Evolutionary conservation across 805 yeast genomes (phyloP).

Genomic region (Ogataea pini): DNA sequence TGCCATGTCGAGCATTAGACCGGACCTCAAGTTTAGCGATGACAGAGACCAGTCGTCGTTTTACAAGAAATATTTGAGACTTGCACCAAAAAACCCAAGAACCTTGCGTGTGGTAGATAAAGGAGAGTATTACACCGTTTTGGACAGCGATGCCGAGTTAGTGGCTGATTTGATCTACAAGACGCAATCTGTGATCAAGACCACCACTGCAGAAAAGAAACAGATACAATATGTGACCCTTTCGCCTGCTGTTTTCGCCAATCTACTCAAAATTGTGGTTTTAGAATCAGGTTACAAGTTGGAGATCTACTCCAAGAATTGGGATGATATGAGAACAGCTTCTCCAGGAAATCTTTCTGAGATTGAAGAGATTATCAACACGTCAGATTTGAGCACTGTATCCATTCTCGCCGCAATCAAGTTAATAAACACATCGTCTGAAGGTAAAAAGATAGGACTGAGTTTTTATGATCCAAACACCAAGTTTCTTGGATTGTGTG

Average conservation of each 20-base stretch:
- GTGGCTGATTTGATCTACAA: conserved; percentile 85
- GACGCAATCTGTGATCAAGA: conserved; percentile 77
- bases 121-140: conserved; percentile 75
- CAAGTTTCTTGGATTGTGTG: conserved; percentile 66
- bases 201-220: conserved; percentile 39
- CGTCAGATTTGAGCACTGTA: conserved; percentile 37
- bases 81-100: conserved; percentile 50
- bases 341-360: conserved; percentile 89
- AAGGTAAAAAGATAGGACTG: conserved; percentile 65
- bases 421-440: conserved; percentile 39
- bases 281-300: conserved; percentile 73
- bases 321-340: conserved; percentile 61
- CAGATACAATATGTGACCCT: conserved; percentile 66
- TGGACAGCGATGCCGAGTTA: conserved; percentile 72
- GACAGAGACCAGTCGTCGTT: conserved; percentile 48
- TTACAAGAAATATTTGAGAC: conserved; percentile 46
- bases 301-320: conserved; percentile 72
- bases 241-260: conserved; percentile 70
- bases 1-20: conserved; percentile 40
- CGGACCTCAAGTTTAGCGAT: conserved; percentile 60
- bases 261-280: conserved; percentile 63
- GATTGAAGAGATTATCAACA: conserved; percentile 67
- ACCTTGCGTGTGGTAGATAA: conserved; percentile 76
- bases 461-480: conserved; percentile 75
- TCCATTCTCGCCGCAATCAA: conserved; percentile 58